phyloP scores from a whole-genome alignment of 768 basidiomycete genomes.

The Russula virescens region DNA sequence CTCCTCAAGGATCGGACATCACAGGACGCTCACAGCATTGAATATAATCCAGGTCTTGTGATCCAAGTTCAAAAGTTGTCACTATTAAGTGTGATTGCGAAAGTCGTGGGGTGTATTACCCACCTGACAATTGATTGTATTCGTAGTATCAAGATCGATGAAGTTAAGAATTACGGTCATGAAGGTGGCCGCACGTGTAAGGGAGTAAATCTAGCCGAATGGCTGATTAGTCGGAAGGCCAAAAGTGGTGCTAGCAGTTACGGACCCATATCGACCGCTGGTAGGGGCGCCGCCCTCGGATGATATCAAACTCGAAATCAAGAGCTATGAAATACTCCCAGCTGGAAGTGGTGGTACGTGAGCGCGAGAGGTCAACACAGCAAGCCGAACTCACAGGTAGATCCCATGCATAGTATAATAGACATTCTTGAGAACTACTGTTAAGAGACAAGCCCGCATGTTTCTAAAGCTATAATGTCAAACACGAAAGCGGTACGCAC shows the following conservation, averaged over 20 bases:
- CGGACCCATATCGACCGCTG: constrained; percentile 15
- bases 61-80: too few relatives aligned
- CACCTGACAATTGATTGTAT: constrained; percentile 13
- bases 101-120: neutral
- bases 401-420: neutral
- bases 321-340: neutral
- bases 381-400: neutral
- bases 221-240: neutral
- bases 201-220: constrained; percentile 11
- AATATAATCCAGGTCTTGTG: neutral
- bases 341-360: neutral
- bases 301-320: neutral
- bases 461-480: too few relatives aligned
- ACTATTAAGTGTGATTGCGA: too few relatives aligned
- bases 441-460: neutral
- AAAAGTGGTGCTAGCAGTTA: neutral
- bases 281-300: neutral
- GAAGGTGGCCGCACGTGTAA: constrained; percentile 3
- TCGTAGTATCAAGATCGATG: neutral
- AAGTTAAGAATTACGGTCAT: neutral
- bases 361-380: too few relatives aligned
- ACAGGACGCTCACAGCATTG: too few relatives aligned
- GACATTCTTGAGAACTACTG: neutral
- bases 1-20: too few relatives aligned
- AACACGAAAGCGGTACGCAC: too few relatives aligned